Evolutionary conservation across 2,329 filamentous ascomycete genomes (phyloP).

Genomic region (Ceratocystis cubensis): DNA sequence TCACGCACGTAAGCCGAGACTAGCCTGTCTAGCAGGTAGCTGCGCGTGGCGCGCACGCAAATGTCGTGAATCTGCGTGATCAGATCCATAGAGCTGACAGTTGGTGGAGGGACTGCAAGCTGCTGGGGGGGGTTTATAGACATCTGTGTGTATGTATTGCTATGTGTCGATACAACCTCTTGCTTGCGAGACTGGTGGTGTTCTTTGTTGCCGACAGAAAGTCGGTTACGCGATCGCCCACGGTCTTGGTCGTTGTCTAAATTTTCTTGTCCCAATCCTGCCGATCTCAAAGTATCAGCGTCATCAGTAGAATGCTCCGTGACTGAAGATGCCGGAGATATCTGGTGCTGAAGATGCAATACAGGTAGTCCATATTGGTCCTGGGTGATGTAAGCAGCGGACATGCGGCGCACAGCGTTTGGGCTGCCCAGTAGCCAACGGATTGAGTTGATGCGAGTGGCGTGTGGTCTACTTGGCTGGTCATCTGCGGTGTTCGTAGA

Average conservation of each 20-base stretch:
- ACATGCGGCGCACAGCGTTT: slow-evolving; percentile 4
- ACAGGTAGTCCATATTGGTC: slow-evolving; percentile 3
- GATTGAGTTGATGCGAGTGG: slow-evolving; percentile 12
- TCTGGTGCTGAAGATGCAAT: slow-evolving; percentile 7
- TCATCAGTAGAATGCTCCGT: background rate
- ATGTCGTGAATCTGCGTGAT: slow-evolving; percentile 22
- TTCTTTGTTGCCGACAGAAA: background rate
- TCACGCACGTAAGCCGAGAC: slow-evolving; percentile 23
- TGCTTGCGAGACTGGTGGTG: background rate
- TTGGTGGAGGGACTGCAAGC: background rate
- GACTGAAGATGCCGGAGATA: background rate
- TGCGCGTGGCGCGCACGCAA: slow-evolving; percentile 24
- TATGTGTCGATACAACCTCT: background rate
- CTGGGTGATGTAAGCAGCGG: slow-evolving; percentile 12
- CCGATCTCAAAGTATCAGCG: background rate
- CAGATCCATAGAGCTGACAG: slow-evolving; percentile 7
- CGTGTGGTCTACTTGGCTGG: background rate
- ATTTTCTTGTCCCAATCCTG: background rate
- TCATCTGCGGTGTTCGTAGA: background rate
- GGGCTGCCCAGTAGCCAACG: slow-evolving; percentile 11
- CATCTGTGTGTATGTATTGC: background rate
- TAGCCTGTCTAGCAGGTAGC: slow-evolving; percentile 23
- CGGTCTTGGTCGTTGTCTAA: background rate
- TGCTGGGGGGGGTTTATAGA: background rate
- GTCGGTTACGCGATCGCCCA: background rate